Percentiles rank a stretch among this genome's conserved stretches.
phyloP scores from a whole-genome alignment of 2,329 filamentous ascomycete species.

The Aspergillus intermedius region DNA sequence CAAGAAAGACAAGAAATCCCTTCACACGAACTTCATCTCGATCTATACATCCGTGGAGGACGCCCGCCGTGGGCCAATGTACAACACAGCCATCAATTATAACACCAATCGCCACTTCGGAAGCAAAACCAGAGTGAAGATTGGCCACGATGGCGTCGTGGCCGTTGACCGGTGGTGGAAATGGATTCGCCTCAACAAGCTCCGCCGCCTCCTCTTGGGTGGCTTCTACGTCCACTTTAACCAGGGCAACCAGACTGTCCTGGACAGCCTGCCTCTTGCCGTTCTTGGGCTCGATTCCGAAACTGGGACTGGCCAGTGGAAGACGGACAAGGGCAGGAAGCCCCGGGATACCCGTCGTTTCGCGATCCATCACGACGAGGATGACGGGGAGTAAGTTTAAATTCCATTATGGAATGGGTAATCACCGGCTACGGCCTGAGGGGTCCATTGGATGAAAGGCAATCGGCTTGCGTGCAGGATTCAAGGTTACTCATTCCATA shows the following conservation, averaged over 20 bases:
- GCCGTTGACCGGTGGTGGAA: slow-evolving; percentile 70
- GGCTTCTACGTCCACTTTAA: slow-evolving; percentile 58
- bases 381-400: too few relatives aligned
- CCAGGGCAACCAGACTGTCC: slow-evolving; percentile 54
- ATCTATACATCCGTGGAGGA: slow-evolving; percentile 61
- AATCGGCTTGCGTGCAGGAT: too few relatives aligned
- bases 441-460: too few relatives aligned
- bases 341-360: too few relatives aligned
- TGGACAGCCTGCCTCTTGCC: slow-evolving; percentile 51
- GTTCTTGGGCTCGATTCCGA: slow-evolving; percentile 8
- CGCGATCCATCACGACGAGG: background rate
- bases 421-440: too few relatives aligned
- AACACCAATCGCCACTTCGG: slow-evolving; percentile 56
- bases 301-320: background rate
- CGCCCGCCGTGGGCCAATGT: slow-evolving; percentile 59
- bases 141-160: slow-evolving; percentile 53
- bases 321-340: background rate
- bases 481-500: too few relatives aligned
- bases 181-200: slow-evolving; percentile 54
- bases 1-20: slow-evolving; percentile 59
- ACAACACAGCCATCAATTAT: slow-evolving; percentile 57
- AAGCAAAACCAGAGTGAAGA: slow-evolving; percentile 55
- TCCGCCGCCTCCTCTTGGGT: slow-evolving; percentile 55
- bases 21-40: slow-evolving; percentile 62
- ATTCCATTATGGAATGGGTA: too few relatives aligned